These are phyloP conservation scores for Flaveria trinervia DNA, from an alignment of 129 eudicot species.

Conservation along the genomic window DNA sequence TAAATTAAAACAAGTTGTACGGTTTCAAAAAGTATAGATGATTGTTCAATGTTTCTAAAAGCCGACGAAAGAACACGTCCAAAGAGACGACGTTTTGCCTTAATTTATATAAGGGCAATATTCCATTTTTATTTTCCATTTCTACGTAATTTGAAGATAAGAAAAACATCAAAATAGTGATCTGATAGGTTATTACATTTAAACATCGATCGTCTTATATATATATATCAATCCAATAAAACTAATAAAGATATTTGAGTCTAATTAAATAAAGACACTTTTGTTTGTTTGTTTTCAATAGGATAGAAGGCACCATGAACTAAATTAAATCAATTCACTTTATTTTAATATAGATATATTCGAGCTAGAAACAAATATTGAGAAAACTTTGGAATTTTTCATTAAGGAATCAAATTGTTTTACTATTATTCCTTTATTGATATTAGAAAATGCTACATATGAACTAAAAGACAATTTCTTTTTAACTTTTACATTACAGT, in stretches of 20 bases:
- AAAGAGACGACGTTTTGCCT: no score
- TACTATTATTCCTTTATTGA: background rate
- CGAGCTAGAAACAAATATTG: background rate
- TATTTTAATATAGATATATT: background rate
- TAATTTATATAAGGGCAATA: no score
- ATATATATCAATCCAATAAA: background rate
- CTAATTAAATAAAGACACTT: background rate
- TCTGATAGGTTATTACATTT: background rate
- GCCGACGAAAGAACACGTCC: no score
- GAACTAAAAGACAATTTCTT: background rate
- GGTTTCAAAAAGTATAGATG: no score
- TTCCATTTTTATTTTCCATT: no score
- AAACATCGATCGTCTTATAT: background rate
- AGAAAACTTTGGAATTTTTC: background rate
- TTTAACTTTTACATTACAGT: background rate
- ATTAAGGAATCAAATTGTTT: constrained; percentile 3
- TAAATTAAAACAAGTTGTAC: no score
- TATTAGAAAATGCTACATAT: background rate
- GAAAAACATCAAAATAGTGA: background rate
- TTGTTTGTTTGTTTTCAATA: background rate
- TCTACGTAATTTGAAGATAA: no score
- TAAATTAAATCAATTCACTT: background rate
- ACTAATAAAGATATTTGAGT: background rate
- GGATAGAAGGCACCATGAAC: background rate
- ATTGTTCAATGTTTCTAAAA: no score